Percentiles rank a stretch among this genome's conserved stretches.
Evolutionary conservation across 371 early-diverging fungal genomes (phyloP).

Genomic region (Batrachochytrium dendrobatidis): DNA sequence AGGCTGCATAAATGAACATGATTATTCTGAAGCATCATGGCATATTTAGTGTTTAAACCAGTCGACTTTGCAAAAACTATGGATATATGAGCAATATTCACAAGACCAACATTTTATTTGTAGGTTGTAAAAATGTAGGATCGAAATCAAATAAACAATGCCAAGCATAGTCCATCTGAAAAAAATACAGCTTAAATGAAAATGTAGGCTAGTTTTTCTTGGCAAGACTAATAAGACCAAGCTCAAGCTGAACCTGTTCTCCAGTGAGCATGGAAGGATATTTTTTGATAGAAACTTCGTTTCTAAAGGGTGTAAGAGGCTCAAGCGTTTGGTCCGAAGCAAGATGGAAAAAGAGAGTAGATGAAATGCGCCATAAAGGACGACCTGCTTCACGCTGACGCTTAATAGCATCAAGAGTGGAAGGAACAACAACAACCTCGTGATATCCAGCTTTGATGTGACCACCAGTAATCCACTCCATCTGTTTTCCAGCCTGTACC

Average conservation of each 20-base stretch:
- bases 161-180: too few species aligned
- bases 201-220: too few species aligned
- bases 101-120: too few species aligned
- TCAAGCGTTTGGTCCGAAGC: conserved; percentile 50
- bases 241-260: conserved; percentile 53
- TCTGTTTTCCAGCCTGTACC: conserved; percentile 65
- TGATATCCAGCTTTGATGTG: conserved; percentile 60
- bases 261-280: conserved; percentile 53
- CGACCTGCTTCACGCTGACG: conserved; percentile 33
- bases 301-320: conserved; percentile 40
- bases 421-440: conserved; percentile 57
- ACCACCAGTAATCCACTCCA: conserved; percentile 63
- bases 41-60: too few species aligned
- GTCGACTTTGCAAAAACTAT: too few species aligned
- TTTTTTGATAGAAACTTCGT: conserved; percentile 22
- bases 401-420: conserved; percentile 42
- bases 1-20: too few species aligned
- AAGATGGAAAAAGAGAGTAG: conserved; percentile 62
- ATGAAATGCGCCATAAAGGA: conserved; percentile 61
- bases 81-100: too few species aligned
- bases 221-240: conserved; percentile 50
- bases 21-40: too few species aligned
- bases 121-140: too few species aligned
- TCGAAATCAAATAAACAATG: too few species aligned
- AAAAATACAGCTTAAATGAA: too few species aligned